Percentiles rank a stretch among this genome's conserved stretches.
phyloP scores from a whole-genome alignment of 148 eudicot genomes.

The Diospyros kaki region DNA sequence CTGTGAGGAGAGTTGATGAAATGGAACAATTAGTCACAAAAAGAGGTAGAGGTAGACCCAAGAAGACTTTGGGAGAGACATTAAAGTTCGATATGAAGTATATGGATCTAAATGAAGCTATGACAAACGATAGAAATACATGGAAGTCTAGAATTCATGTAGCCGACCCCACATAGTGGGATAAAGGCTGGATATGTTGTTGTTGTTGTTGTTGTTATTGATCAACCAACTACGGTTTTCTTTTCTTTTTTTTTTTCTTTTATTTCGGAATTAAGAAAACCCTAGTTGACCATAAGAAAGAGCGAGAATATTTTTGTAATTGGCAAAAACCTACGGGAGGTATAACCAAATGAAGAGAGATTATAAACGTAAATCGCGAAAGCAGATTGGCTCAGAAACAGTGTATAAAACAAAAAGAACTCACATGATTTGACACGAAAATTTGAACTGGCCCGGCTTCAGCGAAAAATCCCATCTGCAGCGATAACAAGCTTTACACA shows the following conservation, averaged over 20 bases:
- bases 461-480: slow-evolving; percentile 98
- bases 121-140: too few relatives aligned
- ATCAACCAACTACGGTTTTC: background rate
- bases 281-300: background rate
- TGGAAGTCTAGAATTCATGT: too few relatives aligned
- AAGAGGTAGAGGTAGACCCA: too few relatives aligned
- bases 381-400: background rate
- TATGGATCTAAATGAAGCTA: too few relatives aligned
- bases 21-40: too few relatives aligned
- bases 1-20: too few relatives aligned
- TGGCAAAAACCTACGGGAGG: background rate
- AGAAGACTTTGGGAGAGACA: too few relatives aligned
- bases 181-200: too few relatives aligned
- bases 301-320: background rate
- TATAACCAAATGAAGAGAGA: background rate
- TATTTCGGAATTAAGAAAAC: background rate
- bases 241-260: background rate
- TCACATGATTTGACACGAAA: slow-evolving; percentile 91
- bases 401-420: slow-evolving; percentile 12
- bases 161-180: too few relatives aligned
- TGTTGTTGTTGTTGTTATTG: too few relatives aligned
- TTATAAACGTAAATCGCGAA: background rate
- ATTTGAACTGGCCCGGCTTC: slow-evolving; percentile 97
- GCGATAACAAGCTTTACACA: slow-evolving; percentile 2
- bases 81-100: too few relatives aligned